These are phyloP conservation scores for Coniochaeta hoffmannii DNA, from an alignment of 2,329 filamentous ascomycete species.

Conservation along the genomic window DNA sequence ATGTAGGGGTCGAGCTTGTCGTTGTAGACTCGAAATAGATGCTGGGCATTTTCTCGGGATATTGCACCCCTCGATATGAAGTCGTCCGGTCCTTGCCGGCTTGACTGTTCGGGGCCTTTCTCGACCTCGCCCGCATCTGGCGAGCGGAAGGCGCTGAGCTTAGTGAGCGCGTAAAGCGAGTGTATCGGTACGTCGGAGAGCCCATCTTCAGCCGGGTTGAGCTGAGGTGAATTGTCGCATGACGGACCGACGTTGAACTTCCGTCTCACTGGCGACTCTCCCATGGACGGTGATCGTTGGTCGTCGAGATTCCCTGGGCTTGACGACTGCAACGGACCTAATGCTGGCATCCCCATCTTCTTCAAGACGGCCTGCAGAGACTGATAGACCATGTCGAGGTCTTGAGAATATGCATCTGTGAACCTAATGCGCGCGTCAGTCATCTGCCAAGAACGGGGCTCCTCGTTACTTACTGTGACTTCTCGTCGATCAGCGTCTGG, in stretches of 20 bases:
- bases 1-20: slow-evolving; percentile 42
- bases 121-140: slow-evolving; percentile 18
- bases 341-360: slow-evolving; percentile 10
- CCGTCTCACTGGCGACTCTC: background rate
- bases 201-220: slow-evolving; percentile 20
- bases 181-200: slow-evolving; percentile 30
- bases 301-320: slow-evolving; percentile 6
- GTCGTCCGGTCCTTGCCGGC: slow-evolving; percentile 14
- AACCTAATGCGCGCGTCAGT: background rate
- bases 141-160: slow-evolving; percentile 16
- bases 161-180: slow-evolving; percentile 27
- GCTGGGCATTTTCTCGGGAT: slow-evolving; percentile 38
- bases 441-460: too few species aligned
- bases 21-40: slow-evolving; percentile 42
- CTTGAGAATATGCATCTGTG: slow-evolving; percentile 12
- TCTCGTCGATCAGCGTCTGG: slow-evolving; percentile 33
- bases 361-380: slow-evolving; percentile 13
- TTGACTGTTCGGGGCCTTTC: background rate
- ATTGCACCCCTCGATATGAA: slow-evolving; percentile 32
- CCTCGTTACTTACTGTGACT: slow-evolving; percentile 31
- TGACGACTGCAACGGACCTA: slow-evolving; percentile 9
- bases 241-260: slow-evolving; percentile 10
- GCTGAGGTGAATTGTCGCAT: slow-evolving; percentile 17
- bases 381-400: slow-evolving; percentile 14
- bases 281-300: background rate